Base-by-base conservation (phyloP, 345 rosid species). In the Acer negundo region DNA sequence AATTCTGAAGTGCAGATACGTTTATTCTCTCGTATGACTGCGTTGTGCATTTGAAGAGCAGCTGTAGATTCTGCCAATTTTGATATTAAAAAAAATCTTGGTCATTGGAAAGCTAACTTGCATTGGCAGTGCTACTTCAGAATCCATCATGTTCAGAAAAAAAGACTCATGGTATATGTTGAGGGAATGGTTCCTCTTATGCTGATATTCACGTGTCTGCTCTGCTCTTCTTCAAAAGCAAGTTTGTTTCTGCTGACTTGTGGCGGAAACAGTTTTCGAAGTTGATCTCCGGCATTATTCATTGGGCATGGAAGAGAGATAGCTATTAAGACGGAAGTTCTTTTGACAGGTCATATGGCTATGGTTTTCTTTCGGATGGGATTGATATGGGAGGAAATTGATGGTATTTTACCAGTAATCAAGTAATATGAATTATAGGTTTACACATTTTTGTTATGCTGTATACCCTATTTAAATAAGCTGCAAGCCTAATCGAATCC, bases 11-110 rank as follows among this genome's bases (percentile, higher is more conserved):
- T 68, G 6, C 40, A 61, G 70, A 67, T 26, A 22, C 19, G n/a
- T 44, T 38, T 6, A 31, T 16, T 75, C 67, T 70, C 47, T 26
- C 7, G 11, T 20, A 75, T 68, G 35, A 49, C 71, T 47, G 23
- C 22, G 55, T 67, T 49, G 51, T 44, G 10, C 47, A 69, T 61
- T 65, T 38, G 55, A 72, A 77, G 62, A 62, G 67, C 72, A 69
- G 22, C 73, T 71, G 24, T 67, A 44, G 65, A 74, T 76, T 17
- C 38, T 46, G 46, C 10, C 47, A 35, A 15, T 4, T 65, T 67
- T 24, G 2, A 22, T 13, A 59, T 73, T 58, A 31, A 71, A 23
- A 58, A 28, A 71, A 23, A 58, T 11, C 53, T 38, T 53, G 63
- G 38, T 49, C 59, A 47, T 70, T 7, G 20, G 42, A 76, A 62